These are phyloP conservation scores for Pythium myriotylum DNA, from an alignment of 352 stramenopile genomes.

Conservation along the genomic window DNA sequence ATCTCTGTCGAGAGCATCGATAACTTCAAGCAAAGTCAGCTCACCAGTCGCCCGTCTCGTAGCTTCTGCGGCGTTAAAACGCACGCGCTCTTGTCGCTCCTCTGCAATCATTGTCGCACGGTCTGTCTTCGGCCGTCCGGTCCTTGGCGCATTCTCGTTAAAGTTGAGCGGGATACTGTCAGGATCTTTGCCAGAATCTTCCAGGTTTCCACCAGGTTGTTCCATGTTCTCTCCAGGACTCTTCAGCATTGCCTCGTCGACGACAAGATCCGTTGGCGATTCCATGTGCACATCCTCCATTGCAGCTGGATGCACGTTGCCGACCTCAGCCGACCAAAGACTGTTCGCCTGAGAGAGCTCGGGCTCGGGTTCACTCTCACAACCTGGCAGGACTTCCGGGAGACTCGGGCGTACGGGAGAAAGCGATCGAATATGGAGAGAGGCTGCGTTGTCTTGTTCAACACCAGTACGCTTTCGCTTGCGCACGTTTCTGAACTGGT, in stretches of 20 bases:
- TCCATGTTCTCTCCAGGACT: background rate
- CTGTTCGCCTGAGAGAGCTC: slow-evolving; percentile 10
- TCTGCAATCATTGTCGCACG: background rate
- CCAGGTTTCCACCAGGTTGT: background rate
- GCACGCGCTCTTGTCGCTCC: slow-evolving; percentile 4
- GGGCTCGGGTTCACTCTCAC: background rate
- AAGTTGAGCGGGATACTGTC: background rate
- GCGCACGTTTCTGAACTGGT: background rate
- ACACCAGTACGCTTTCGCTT: slow-evolving; percentile 1
- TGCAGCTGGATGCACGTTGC: background rate
- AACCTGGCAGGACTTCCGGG: too few relatives aligned
- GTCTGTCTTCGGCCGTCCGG: slow-evolving; percentile 7
- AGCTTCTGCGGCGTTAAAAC: slow-evolving; percentile 10
- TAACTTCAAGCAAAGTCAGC: slow-evolving; percentile 11
- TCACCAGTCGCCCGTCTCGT: background rate
- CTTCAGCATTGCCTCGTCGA: background rate
- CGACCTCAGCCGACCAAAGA: slow-evolving; percentile 4
- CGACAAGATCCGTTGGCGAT: background rate
- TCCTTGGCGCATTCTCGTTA: slow-evolving; percentile 5
- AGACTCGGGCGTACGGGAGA: too few relatives aligned
- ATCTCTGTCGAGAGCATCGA: slow-evolving; percentile 6
- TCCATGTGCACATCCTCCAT: background rate
- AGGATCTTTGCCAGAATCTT: background rate
- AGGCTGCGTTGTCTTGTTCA: too few relatives aligned
- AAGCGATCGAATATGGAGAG: too few relatives aligned